phyloP scores from a whole-genome alignment of 208 protist genomes.

The Acanthamoeba divionensis region DNA sequence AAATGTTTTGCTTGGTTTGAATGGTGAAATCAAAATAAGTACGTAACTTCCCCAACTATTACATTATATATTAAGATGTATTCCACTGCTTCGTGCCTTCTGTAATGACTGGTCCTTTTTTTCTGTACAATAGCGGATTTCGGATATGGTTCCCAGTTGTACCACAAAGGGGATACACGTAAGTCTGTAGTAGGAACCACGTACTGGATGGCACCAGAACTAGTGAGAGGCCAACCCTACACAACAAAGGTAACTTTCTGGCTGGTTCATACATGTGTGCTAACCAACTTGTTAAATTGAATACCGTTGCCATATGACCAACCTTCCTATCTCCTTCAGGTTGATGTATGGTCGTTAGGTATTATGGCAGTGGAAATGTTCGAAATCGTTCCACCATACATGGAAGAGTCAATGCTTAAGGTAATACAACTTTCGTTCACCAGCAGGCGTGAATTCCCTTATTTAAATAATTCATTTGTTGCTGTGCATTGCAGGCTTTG shows the following conservation, averaged over 20 bases:
- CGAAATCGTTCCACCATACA: conserved; percentile 22
- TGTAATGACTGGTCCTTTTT: background rate
- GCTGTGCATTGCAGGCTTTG: background rate
- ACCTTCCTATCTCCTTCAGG: too few species aligned
- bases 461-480: background rate
- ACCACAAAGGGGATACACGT: background rate
- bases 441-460: background rate
- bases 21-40: conserved; percentile 48
- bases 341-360: conserved; percentile 8
- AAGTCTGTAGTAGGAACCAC: conserved; percentile 41
- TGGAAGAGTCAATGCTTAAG: conserved; percentile 45
- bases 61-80: background rate
- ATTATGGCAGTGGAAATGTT: conserved; percentile 48
- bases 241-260: conserved; percentile 21
- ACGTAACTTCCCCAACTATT: background rate
- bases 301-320: too few species aligned
- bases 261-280: too few species aligned
- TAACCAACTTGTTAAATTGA: too few species aligned
- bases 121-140: conserved; percentile 8
- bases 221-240: conserved; percentile 21
- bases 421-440: background rate
- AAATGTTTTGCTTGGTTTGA: conserved; percentile 8
- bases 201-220: conserved; percentile 44
- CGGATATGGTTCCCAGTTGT: conserved; percentile 31
- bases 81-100: background rate